Evolutionary conservation across 441 rosid species (phyloP).

Genomic region (Geranium incanum): DNA sequence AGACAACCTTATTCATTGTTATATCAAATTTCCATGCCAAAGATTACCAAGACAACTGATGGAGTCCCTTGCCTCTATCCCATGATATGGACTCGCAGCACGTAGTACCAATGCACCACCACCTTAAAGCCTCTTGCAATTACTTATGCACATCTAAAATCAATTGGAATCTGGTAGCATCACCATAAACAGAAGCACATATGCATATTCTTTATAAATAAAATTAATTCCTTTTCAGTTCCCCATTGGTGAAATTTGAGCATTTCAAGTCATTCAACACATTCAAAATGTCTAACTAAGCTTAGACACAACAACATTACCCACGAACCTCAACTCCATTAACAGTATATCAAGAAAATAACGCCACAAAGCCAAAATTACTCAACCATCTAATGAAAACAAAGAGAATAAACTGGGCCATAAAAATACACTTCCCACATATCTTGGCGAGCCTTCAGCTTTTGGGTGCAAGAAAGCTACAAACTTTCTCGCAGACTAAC

Average conservation of each 20-base stretch:
- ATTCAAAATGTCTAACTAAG: neutral
- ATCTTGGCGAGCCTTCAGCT: neutral
- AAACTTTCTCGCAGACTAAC: neutral
- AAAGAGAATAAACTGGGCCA: neutral
- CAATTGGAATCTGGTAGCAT: neutral
- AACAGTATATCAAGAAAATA: neutral
- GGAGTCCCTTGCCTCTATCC: neutral
- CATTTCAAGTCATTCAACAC: neutral
- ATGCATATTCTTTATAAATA: neutral
- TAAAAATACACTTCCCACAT: neutral
- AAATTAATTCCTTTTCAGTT: neutral
- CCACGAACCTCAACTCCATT: neutral
- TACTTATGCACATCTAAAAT: neutral
- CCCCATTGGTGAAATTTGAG: neutral
- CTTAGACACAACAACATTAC: neutral
- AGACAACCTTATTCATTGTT: neutral
- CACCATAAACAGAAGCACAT: neutral
- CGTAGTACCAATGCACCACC: neutral
- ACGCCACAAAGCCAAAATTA: too few species aligned
- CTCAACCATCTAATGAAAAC: neutral
- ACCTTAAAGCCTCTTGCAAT: neutral
- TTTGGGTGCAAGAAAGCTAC: neutral
- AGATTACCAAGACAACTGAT: neutral
- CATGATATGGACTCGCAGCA: neutral
- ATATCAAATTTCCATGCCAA: neutral